Conservation (phyloP, 2,329 filamentous ascomycete genomes). For the Didymella pinodella region DNA sequence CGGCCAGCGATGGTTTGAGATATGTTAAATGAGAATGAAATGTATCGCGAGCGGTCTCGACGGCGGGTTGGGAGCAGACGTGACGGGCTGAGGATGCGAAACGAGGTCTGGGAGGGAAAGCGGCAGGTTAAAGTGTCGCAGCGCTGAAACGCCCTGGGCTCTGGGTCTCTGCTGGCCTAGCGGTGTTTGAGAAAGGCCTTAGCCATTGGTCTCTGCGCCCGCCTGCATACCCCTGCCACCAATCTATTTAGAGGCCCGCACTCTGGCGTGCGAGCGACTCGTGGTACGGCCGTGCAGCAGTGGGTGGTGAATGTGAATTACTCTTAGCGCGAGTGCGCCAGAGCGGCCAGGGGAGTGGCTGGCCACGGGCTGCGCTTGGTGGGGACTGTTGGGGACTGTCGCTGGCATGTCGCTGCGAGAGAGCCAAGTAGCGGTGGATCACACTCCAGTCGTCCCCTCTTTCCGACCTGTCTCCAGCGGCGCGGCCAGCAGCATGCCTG, state of each 20-base stretch:
- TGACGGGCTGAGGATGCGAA: conserved; percentile 46
- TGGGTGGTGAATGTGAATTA: conserved; percentile 16
- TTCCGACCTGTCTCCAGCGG: conserved; percentile 4
- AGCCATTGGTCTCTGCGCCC: conserved; percentile 19
- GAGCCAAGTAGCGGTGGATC: conserved; percentile 15
- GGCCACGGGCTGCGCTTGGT: conserved; percentile 8
- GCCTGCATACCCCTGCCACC: conserved; percentile 22
- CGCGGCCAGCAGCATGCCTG: conserved; percentile 13
- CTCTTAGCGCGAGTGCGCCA: conserved; percentile 10
- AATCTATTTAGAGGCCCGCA: conserved; percentile 26
- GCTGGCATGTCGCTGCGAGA: conserved; percentile 1
- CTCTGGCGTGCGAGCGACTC: conserved; percentile 34
- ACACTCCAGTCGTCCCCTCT: conserved; percentile 11
- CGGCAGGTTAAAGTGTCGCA: conserved; percentile 52
- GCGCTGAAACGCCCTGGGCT: conserved; percentile 45
- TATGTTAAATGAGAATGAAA: conserved; percentile 50
- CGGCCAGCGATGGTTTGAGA: conserved; percentile 47
- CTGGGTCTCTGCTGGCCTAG: conserved; percentile 42
- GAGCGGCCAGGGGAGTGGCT: conserved; percentile 1
- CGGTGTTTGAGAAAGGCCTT: conserved; percentile 42
- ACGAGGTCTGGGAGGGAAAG: conserved; percentile 50
- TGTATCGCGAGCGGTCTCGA: conserved; percentile 49
- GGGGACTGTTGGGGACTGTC: background rate
- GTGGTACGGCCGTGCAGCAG: conserved; percentile 28
- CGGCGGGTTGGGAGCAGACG: conserved; percentile 37